Evolutionary conservation across 768 basidiomycete genomes (phyloP).

Genomic region (Tricholoma terreum): DNA sequence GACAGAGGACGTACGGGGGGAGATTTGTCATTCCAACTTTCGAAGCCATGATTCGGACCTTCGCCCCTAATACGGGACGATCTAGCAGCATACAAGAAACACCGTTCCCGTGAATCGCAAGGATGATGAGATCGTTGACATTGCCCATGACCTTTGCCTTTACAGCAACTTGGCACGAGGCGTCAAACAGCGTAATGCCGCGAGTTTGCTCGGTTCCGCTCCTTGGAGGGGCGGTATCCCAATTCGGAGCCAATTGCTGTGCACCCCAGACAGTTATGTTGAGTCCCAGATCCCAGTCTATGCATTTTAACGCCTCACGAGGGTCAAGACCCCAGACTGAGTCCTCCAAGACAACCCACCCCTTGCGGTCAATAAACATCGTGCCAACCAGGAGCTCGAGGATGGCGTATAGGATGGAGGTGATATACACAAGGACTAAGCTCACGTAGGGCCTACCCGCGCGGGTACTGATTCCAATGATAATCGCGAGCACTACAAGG

Average conservation of each 20-base stretch:
- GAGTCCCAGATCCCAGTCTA: too few species aligned
- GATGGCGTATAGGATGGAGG: neutral
- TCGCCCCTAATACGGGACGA: slow-evolving; percentile 5
- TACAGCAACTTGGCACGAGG: slow-evolving; percentile 7
- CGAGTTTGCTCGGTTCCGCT: too few species aligned
- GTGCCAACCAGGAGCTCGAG: neutral
- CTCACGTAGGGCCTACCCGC: too few species aligned
- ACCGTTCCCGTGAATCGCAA: slow-evolving; percentile 18
- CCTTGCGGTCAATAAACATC: slow-evolving; percentile 9
- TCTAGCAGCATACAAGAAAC: slow-evolving; percentile 20
- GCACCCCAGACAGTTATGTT: too few species aligned
- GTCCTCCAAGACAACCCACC: slow-evolving; percentile 13
- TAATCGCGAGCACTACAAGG: too few species aligned
- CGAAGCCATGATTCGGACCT: neutral
- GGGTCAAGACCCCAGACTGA: neutral
- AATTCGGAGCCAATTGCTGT: too few species aligned
- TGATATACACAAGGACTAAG: too few species aligned
- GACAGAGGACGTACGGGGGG: slow-evolving; percentile 17
- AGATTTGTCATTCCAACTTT: slow-evolving; percentile 21
- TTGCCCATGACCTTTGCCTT: slow-evolving; percentile 1
- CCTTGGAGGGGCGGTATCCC: too few species aligned
- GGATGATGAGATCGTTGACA: slow-evolving; percentile 10
- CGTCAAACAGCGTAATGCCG: neutral
- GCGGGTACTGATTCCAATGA: too few species aligned
- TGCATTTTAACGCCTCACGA: neutral